Percentiles rank a stretch among this genome's conserved stretches.
These are phyloP conservation scores for Aspergillus sergii DNA, from an alignment of 2,329 filamentous ascomycete species.

Conservation along the genomic window DNA sequence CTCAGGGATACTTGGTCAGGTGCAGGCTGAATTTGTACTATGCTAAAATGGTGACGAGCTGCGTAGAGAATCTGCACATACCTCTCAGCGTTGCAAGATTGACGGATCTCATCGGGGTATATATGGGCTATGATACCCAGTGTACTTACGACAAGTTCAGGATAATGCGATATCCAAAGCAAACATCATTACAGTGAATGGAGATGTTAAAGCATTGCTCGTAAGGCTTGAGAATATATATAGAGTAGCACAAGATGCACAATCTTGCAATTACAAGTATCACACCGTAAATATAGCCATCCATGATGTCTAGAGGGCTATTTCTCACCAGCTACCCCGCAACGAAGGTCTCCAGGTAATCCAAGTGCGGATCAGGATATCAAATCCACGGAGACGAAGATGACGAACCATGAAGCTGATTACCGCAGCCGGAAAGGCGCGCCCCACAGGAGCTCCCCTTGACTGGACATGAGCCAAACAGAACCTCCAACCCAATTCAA, in stretches of 20 bases:
- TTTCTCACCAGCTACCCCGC: rapidly evolving
- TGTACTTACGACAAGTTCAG: too few relatives aligned
- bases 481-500: background rate
- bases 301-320: too few relatives aligned
- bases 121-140: too few relatives aligned
- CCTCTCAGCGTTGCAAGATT: rapidly evolving
- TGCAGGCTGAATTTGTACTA: rapidly evolving
- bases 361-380: background rate
- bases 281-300: rapidly evolving
- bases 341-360: background rate
- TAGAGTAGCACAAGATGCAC: rapidly evolving
- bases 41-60: too few relatives aligned
- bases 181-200: too few relatives aligned
- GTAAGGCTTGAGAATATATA: too few relatives aligned
- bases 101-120: too few relatives aligned
- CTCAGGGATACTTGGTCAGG: rapidly evolving
- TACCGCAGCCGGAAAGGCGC: background rate
- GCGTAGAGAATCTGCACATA: too few relatives aligned
- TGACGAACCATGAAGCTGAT: background rate
- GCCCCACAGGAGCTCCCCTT: background rate
- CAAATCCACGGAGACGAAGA: background rate
- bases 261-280: too few relatives aligned
- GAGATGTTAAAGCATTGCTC: too few relatives aligned
- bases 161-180: too few relatives aligned
- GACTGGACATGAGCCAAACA: background rate